Conservation (phyloP, 2,329 filamentous ascomycete genomes). For the Ceratocystis harringtonii region DNA sequence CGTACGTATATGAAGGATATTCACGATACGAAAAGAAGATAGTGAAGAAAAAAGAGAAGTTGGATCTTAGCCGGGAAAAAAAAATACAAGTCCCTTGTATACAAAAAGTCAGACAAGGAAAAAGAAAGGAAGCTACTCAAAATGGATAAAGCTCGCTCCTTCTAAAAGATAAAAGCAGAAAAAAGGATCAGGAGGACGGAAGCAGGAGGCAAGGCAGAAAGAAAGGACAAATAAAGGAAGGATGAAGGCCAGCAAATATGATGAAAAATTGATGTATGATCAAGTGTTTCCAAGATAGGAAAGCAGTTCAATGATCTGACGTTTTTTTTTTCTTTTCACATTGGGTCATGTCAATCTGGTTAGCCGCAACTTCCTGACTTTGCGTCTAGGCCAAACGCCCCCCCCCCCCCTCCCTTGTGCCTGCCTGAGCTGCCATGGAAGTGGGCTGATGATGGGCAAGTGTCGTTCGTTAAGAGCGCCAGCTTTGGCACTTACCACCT, state of each 20-base stretch:
- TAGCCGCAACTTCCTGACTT: constrained; percentile 3
- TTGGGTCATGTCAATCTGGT: neutral
- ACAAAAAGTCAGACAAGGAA: neutral
- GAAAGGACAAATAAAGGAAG: neutral
- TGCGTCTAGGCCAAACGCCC: neutral
- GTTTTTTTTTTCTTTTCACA: neutral
- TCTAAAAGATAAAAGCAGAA: neutral
- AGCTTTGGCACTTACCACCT: constrained; percentile 5
- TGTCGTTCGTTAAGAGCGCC: constrained; percentile 16
- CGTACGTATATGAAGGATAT: neutral
- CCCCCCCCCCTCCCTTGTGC: neutral
- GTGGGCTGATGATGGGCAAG: constrained; percentile 16
- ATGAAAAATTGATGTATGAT: neutral
- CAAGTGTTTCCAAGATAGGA: neutral
- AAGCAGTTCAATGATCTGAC: constrained; percentile 6
- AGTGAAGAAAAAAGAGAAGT: neutral
- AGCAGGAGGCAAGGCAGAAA: neutral
- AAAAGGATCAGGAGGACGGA: constrained; percentile 5
- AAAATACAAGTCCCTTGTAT: constrained; percentile 3
- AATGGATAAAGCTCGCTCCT: neutral
- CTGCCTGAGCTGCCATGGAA: constrained; percentile 11
- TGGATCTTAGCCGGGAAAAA: neutral
- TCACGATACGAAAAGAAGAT: neutral
- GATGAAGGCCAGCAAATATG: neutral
- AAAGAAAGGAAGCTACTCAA: neutral